A percentile compares a stretch with the other conserved stretches of the same genome.
phyloP scores from a whole-genome alignment of 2,329 filamentous ascomycete genomes.

The Scleromitrula shiraiana region DNA sequence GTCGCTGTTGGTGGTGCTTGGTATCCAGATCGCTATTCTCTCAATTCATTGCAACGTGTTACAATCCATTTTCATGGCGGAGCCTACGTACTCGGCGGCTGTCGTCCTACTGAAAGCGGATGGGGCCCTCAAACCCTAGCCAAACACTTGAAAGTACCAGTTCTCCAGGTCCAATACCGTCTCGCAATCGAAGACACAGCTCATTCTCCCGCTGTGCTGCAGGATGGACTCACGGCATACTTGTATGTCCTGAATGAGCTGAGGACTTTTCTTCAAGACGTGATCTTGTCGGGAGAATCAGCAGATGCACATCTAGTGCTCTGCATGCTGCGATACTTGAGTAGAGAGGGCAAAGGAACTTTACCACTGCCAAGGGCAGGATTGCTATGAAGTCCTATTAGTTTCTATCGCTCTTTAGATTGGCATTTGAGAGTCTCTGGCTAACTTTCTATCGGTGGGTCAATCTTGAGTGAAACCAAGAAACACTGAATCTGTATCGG shows the following conservation, averaged over 20 bases:
- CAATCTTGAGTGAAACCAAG: neutral
- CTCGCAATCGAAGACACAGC: slow-evolving; percentile 35
- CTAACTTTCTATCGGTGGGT: too few relatives aligned
- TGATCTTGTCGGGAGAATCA: neutral
- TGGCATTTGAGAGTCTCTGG: too few relatives aligned
- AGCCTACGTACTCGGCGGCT: slow-evolving; percentile 38
- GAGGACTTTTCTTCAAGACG: neutral
- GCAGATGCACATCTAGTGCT: neutral
- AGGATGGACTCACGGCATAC: slow-evolving; percentile 36
- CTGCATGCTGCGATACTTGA: neutral
- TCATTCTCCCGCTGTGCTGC: slow-evolving; percentile 41
- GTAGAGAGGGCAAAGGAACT: neutral
- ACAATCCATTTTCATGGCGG: slow-evolving; percentile 42
- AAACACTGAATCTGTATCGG: neutral
- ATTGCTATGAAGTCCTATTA: neutral
- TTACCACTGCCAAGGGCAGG: neutral
- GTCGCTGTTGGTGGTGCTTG: too few relatives aligned
- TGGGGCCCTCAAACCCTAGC: slow-evolving; percentile 23
- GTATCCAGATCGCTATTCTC: too few relatives aligned
- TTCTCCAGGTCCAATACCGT: slow-evolving; percentile 40
- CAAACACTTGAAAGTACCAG: slow-evolving; percentile 33
- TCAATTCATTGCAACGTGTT: too few relatives aligned
- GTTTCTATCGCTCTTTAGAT: too few relatives aligned
- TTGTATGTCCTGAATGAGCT: neutral
- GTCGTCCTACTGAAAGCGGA: slow-evolving; percentile 27